Evolutionary conservation across 768 basidiomycete genomes (phyloP), one percentile per base, ranked within the genome.

Genomic region (Suillus cothurnatus): DNA sequence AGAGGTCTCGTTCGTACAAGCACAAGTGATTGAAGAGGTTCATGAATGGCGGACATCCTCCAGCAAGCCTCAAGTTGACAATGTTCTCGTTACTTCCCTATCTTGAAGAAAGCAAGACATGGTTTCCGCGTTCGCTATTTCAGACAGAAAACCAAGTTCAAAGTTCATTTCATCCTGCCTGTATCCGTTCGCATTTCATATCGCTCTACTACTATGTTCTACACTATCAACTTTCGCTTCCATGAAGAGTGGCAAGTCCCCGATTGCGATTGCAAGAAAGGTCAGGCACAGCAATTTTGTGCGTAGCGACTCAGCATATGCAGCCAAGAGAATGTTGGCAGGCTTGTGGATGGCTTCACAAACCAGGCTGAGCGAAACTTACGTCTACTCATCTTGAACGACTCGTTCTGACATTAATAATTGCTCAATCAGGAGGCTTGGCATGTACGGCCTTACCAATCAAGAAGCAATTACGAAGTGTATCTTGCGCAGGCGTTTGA

Each of bases 101-200:
- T 77, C 78, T 77, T 80, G 81, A 81, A 82, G 81, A 82, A 75
- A 76, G 69, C 69, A 69, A 67, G 69, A 76, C 80, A 70, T 76
- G 80, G 83, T 84, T 78, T 73, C 78, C 69, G 77, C 69, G 58
- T 77, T 84, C 83, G 81, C 81, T 87, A 85, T 76, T 75, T 80
- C 82, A 80, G 79, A 84, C 79, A 84, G 78, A 79, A 80, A 74
- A 79, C 19, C 85, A 87, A 88, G 85, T 86, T 86, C 83, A 86
- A 88, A 88, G 86, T 88, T 79, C 83, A 79, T 77, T 81, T 81
- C 81, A 79, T 82, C 81, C 76, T 81, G 76, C 78, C 82, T 75
- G 78, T 79, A 77, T 71, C 74, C 68, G 68, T 66, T 65, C 67
- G 41, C 26, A 56, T 70, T 77, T 80, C 78, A 73, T 80, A 80